phyloP scores from a whole-genome alignment of 768 basidiomycete species.

The Hortiboletus campestris region DNA sequence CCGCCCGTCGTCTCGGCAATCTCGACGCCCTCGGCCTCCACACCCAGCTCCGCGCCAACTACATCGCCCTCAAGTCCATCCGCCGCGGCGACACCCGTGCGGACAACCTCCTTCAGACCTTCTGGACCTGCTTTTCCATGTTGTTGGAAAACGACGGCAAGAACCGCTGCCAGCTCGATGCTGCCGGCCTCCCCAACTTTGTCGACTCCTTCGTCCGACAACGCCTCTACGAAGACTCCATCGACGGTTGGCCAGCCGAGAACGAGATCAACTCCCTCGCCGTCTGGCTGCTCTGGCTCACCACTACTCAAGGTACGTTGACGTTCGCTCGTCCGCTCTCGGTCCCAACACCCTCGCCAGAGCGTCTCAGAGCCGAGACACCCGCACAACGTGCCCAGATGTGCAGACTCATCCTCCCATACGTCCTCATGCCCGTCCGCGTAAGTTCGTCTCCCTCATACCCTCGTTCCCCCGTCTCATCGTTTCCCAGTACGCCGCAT shows the following conservation, averaged over 20 bases:
- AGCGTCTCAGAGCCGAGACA: slow-evolving; percentile 28
- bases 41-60: slow-evolving; percentile 41
- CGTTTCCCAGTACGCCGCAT: slow-evolving; percentile 47
- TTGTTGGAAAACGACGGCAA: slow-evolving; percentile 66
- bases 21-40: slow-evolving; percentile 38
- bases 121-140: slow-evolving; percentile 55
- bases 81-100: slow-evolving; percentile 36
- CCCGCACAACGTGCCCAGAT: slow-evolving; percentile 28
- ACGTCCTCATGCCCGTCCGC: slow-evolving; percentile 49
- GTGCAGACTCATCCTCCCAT: slow-evolving; percentile 40
- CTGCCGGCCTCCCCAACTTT: slow-evolving; percentile 47
- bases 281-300: slow-evolving; percentile 65
- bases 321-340: neutral
- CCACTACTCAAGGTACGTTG: slow-evolving; percentile 48
- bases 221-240: slow-evolving; percentile 42
- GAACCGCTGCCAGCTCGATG: slow-evolving; percentile 56
- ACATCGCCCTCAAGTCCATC: slow-evolving; percentile 28
- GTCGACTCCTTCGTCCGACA: slow-evolving; percentile 44
- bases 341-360: slow-evolving; percentile 26
- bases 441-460: slow-evolving; percentile 25
- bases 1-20: slow-evolving; percentile 49
- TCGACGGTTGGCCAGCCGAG: slow-evolving; percentile 60
- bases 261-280: slow-evolving; percentile 48
- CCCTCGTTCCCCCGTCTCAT: slow-evolving; percentile 6
- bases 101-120: slow-evolving; percentile 24